A percentile compares a stretch with the other conserved stretches of the same genome.
phyloP scores from a whole-genome alignment of 2,329 filamentous ascomycete species.

The Chaetomium sp. region DNA sequence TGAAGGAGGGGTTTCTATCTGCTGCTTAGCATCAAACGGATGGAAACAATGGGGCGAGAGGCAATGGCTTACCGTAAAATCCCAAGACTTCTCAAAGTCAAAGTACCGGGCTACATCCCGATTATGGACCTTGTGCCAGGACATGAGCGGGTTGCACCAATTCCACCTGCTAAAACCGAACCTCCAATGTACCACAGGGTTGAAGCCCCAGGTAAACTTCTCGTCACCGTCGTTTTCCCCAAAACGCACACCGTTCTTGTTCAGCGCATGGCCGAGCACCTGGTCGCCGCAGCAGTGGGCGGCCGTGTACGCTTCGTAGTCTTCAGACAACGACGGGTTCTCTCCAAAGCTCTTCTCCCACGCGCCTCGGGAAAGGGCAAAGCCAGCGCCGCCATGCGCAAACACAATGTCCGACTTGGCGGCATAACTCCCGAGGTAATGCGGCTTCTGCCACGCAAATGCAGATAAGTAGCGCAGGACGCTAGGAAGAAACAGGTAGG shows the following conservation, averaged over 20 bases:
- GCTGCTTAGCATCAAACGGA: not conserved
- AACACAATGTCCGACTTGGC: conserved; percentile 11
- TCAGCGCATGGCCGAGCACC: conserved; percentile 12
- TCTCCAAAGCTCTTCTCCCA: conserved; percentile 12
- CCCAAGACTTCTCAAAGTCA: conserved; percentile 3
- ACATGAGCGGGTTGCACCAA: conserved; percentile 11
- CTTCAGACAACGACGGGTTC: conserved; percentile 6
- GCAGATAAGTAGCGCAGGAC: conserved; percentile 7
- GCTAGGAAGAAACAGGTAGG: conserved; percentile 14
- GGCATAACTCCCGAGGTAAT: conserved; percentile 13
- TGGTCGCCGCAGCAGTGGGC: conserved; percentile 15
- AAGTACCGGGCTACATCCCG: conserved; percentile 13
- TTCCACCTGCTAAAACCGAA: conserved; percentile 14
- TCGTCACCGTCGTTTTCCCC: conserved; percentile 14
- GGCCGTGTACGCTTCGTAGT: conserved; percentile 13
- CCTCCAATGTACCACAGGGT: conserved; percentile 14
- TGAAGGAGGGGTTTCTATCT: conserved; percentile 6
- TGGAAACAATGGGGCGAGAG: not conserved
- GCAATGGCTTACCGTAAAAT: conserved; percentile 2
- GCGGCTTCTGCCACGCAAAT: conserved; percentile 8
- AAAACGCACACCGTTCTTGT: conserved; percentile 11
- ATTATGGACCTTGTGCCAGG: conserved; percentile 15
- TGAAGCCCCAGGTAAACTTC: conserved; percentile 16
- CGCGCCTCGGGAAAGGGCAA: conserved; percentile 11
- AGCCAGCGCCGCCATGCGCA: conserved; percentile 13